phyloP scores from a whole-genome alignment of 306 rosid genomes.

The Acacia confusa region DNA sequence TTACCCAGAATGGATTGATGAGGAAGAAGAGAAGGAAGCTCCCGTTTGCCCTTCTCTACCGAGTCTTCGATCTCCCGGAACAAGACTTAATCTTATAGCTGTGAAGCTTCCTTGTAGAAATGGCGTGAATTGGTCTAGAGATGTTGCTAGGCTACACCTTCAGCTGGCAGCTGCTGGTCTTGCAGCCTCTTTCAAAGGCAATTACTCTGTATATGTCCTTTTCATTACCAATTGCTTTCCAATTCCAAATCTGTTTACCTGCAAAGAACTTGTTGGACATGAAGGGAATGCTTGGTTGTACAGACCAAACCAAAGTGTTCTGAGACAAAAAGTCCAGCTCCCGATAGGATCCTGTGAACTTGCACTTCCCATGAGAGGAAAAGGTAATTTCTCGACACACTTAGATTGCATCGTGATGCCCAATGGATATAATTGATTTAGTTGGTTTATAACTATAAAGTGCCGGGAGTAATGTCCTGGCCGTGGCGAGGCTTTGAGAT shows the following conservation, averaged over 20 bases:
- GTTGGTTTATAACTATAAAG: no score
- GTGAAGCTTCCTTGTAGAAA: constrained; percentile 80
- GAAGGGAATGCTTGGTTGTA: constrained; percentile 80
- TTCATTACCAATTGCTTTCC: constrained; percentile 72
- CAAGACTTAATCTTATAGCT: constrained; percentile 64
- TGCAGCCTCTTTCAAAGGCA: constrained; percentile 79
- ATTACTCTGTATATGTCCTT: constrained; percentile 65
- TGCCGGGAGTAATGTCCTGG: no score
- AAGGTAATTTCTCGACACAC: constrained; percentile 53
- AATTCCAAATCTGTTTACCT: constrained; percentile 71
- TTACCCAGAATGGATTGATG: constrained; percentile 97
- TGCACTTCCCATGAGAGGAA: constrained; percentile 76
- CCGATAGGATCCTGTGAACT: constrained; percentile 96
- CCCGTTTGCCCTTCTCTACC: constrained; percentile 87
- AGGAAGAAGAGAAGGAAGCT: constrained; percentile 77
- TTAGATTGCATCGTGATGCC: no score
- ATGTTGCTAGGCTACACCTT: constrained; percentile 82
- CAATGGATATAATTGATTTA: no score
- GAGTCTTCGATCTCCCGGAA: constrained; percentile 52
- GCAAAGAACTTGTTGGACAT: constrained; percentile 63
- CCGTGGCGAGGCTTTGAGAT: fast-evolving
- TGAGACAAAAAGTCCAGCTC: constrained; percentile 68
- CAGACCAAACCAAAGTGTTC: constrained; percentile 62
- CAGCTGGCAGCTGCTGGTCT: constrained; percentile 88
- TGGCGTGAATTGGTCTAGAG: constrained; percentile 83